Evolutionary conservation across 23 red algal species (phyloP).

Genomic region (Porphyridium purpureum): DNA sequence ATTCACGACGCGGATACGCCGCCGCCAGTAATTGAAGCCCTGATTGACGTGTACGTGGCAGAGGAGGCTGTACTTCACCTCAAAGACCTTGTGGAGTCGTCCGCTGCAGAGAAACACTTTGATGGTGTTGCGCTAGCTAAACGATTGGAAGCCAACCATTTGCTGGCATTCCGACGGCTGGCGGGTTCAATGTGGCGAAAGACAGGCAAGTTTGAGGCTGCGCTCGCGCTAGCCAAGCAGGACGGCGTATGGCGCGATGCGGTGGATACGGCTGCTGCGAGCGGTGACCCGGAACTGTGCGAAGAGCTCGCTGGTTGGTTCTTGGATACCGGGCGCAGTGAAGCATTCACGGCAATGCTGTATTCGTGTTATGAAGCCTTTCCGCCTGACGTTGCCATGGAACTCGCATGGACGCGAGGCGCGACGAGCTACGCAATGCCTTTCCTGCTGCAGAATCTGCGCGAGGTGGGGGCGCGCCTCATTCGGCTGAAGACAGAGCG

Average conservation of each 20-base stretch:
- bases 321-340: slow-evolving; percentile 18
- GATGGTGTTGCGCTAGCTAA: slow-evolving; percentile 50
- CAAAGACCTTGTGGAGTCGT: slow-evolving; percentile 37
- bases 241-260: slow-evolving; percentile 63
- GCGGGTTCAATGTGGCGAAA: slow-evolving; percentile 26
- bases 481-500: slow-evolving; percentile 49
- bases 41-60: slow-evolving; percentile 58
- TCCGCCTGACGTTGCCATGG: slow-evolving; percentile 68
- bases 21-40: slow-evolving; percentile 80
- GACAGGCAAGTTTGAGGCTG: slow-evolving; percentile 58
- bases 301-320: slow-evolving; percentile 64
- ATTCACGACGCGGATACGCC: background rate
- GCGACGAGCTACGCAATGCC: slow-evolving; percentile 65
- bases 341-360: slow-evolving; percentile 61
- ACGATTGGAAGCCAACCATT: slow-evolving; percentile 49
- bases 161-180: slow-evolving; percentile 49
- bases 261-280: slow-evolving; percentile 51
- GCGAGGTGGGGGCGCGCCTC: slow-evolving; percentile 41
- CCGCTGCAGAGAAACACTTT: no score
- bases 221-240: slow-evolving; percentile 62
- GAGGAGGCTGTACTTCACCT: slow-evolving; percentile 39
- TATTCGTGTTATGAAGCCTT: slow-evolving; percentile 85
- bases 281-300: slow-evolving; percentile 45
- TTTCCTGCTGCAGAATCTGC: slow-evolving; percentile 73
- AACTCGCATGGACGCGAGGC: slow-evolving; percentile 51